phyloP scores from a whole-genome alignment of 176 grass and related monocot genomes.

The Melocanna baccifera region DNA sequence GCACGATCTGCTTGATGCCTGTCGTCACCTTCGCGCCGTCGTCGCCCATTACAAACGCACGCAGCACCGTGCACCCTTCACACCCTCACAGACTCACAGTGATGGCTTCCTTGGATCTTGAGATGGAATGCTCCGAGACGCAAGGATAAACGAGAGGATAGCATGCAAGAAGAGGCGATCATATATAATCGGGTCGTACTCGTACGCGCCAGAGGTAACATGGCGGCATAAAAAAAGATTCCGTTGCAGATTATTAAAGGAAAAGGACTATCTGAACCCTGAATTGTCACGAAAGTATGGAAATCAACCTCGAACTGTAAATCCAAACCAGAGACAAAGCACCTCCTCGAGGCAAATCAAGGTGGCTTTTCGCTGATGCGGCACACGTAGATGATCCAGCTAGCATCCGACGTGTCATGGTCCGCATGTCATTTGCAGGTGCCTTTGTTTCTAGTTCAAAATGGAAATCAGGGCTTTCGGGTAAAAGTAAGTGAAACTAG shows the following conservation, averaged over 20 bases:
- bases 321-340: too few relatives aligned
- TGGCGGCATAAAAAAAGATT: constrained; percentile 37
- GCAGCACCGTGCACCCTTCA: not conserved
- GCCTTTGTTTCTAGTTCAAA: too few relatives aligned
- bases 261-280: too few relatives aligned
- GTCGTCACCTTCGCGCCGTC: constrained; percentile 35
- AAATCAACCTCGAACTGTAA: too few relatives aligned
- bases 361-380: too few relatives aligned
- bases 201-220: constrained; percentile 40
- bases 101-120: constrained; percentile 32
- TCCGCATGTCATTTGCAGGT: too few relatives aligned
- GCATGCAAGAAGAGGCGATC: constrained; percentile 9
- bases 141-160: not conserved
- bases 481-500: too few relatives aligned
- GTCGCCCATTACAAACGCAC: constrained; percentile 25
- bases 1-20: constrained; percentile 41
- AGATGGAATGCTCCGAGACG: not conserved
- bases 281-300: too few relatives aligned
- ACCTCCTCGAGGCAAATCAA: too few relatives aligned
- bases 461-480: too few relatives aligned
- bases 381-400: too few relatives aligned
- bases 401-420: too few relatives aligned
- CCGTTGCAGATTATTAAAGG: not conserved
- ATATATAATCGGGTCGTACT: constrained; percentile 37
- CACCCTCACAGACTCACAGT: not conserved